These are phyloP conservation scores for Aspergillus sp. DNA, from an alignment of 2,329 filamentous ascomycete genomes.

Conservation along the genomic window DNA sequence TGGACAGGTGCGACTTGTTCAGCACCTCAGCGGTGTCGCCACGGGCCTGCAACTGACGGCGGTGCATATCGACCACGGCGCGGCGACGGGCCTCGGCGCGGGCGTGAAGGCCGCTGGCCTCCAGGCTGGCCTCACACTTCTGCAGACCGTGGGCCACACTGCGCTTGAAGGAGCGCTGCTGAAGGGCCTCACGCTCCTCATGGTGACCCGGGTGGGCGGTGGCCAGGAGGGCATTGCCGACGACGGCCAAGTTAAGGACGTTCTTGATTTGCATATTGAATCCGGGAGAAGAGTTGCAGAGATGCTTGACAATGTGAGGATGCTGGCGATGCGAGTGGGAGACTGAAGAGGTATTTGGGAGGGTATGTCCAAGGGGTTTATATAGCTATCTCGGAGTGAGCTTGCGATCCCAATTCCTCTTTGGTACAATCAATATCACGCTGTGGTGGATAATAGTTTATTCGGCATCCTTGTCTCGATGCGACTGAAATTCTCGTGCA, in stretches of 20 bases:
- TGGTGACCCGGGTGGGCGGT: conserved; percentile 7
- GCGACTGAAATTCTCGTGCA: neutral
- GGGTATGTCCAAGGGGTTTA: neutral
- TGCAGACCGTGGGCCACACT: conserved; percentile 23
- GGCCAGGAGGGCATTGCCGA: conserved; percentile 6
- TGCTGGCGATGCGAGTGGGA: neutral
- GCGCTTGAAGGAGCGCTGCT: conserved; percentile 22
- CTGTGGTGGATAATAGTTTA: neutral
- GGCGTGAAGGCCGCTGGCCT: conserved; percentile 24
- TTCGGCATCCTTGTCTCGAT: neutral
- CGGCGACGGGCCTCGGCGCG: conserved; percentile 28
- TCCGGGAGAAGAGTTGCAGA: neutral
- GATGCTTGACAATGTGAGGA: neutral
- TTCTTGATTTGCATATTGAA: conserved; percentile 12
- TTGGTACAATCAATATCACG: neutral
- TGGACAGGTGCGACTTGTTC: conserved; percentile 42
- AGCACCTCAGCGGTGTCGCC: conserved; percentile 41
- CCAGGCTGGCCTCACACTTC: conserved; percentile 24
- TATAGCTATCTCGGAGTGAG: neutral
- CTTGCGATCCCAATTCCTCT: neutral
- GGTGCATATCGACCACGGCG: conserved; percentile 19
- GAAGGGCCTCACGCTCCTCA: conserved; percentile 9
- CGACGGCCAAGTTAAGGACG: conserved; percentile 1
- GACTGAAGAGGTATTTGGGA: neutral
- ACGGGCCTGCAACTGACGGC: conserved; percentile 20